phyloP scores from a whole-genome alignment of 2,329 filamentous ascomycete species.

The Stagonosporopsis rhizophila region DNA sequence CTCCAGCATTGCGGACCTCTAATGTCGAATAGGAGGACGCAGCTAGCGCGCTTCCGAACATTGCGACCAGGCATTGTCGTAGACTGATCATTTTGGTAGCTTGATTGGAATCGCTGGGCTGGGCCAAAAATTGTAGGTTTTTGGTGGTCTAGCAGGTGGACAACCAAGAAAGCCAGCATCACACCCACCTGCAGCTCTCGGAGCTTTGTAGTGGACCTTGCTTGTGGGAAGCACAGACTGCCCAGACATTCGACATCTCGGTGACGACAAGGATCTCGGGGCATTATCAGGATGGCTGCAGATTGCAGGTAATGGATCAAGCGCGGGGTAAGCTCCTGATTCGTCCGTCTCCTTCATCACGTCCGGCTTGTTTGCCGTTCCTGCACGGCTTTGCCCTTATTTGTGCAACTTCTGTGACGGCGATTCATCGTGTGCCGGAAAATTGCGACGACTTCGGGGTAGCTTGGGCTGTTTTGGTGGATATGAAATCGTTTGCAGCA shows the following conservation, averaged over 20 bases:
- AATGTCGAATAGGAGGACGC: slow-evolving; percentile 15
- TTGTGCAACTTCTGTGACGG: slow-evolving; percentile 6
- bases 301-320: not conserved
- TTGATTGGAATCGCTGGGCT: not conserved
- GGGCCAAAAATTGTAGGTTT: not conserved
- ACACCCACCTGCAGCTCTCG: not conserved
- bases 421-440: slow-evolving; percentile 12
- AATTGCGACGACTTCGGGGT: not conserved
- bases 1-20: slow-evolving; percentile 25
- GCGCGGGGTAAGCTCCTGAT: slow-evolving; percentile 12
- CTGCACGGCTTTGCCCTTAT: not conserved
- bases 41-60: slow-evolving; percentile 8
- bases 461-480: slow-evolving; percentile 3
- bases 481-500: slow-evolving; percentile 47
- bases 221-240: slow-evolving; percentile 11
- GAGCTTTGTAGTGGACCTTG: slow-evolving; percentile 7
- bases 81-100: slow-evolving; percentile 10
- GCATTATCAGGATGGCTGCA: slow-evolving; percentile 1
- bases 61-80: slow-evolving; percentile 1
- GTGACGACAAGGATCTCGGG: slow-evolving; percentile 7
- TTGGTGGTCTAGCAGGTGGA: not conserved
- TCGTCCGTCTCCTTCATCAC: slow-evolving; percentile 3
- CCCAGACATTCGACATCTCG: not conserved
- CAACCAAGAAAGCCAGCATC: not conserved
- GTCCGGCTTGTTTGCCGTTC: slow-evolving; percentile 6